Evolutionary conservation across 176 grass and related monocot genomes (phyloP), one percentile per base, ranked within the genome.

Genomic region (Oryza brachyantha): DNA sequence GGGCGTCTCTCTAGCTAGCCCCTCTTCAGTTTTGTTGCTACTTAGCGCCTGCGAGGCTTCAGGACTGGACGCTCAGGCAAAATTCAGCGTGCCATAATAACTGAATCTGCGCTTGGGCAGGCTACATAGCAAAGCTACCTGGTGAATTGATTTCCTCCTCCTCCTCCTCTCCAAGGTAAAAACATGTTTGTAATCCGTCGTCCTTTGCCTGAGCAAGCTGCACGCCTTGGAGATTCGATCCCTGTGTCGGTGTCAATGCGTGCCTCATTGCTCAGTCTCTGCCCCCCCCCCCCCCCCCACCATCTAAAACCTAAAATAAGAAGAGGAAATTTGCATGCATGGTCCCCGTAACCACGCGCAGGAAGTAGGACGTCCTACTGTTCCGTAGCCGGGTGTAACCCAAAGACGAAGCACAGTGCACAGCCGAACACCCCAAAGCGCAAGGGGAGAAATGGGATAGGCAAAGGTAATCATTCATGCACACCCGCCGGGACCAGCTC

Each of bases 91-190:
- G 55, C 40, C 13, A 46, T 7, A 64, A 60, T 57, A 57, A 57
- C 21, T 45, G 26, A 46, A 52, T 46, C 45, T 13, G 70, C 43
- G 32, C 78, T 54, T 64, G 54, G 21, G 78, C 77, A 81, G 77
- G 61, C 69, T 66, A 59, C 14, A 24, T 64, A 0, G 8, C 10
- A 38, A 64, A 7, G 12, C 31, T 57, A 57, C 81, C 61, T 32
- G 71, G 10, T 9, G 50, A 80, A 86, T 81, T 76, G 77, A 62
- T 70, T 67, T 54, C 77, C n/a, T n/a, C n/a, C n/a, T n/a, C n/a
- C n/a, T n/a, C 69, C 24, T 57, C 52, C 52, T 57, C 52, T 57
- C n/a, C 52, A 57, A 24, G 7, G n/a, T 57, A 13, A 46, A 37
- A 16, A 54, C 63, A 79, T 21, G 27, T 79, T 13, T 40, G 13